phyloP scores from a whole-genome alignment of 1,284 basidiomycete species.

The Amylostereum areolatum region DNA sequence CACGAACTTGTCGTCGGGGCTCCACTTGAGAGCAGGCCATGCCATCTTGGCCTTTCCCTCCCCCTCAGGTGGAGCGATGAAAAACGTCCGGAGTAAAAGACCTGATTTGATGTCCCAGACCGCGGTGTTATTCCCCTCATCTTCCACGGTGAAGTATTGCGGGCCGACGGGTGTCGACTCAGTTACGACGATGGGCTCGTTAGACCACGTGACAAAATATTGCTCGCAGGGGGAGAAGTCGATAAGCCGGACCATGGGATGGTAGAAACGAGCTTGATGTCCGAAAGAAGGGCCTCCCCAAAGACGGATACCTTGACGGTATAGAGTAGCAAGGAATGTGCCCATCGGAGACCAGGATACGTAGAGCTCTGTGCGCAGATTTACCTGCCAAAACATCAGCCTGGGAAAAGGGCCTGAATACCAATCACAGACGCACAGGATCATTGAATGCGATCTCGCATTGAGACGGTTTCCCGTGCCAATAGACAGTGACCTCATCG shows the following conservation, averaged over 20 bases:
- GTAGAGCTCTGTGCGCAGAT: constrained; percentile 94
- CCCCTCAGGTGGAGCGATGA: constrained; percentile 53
- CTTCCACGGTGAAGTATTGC: constrained; percentile 86
- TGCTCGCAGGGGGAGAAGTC: constrained; percentile 98
- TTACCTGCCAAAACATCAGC: constrained; percentile 8
- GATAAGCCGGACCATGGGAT: constrained; percentile 92
- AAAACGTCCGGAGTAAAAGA: constrained; percentile 90
- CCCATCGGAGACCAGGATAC: constrained; percentile 97
- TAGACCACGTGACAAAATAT: constrained; percentile 97
- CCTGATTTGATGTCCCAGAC: constrained; percentile 98
- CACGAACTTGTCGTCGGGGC: constrained; percentile 93
- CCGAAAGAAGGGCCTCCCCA: constrained; percentile 94
- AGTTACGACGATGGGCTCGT: constrained; percentile 87
- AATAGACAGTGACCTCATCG: constrained; percentile 87
- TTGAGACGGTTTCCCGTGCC: constrained; percentile 90
- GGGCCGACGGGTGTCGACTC: constrained; percentile 79
- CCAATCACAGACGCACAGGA: constrained; percentile 41
- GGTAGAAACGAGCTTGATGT: constrained; percentile 85
- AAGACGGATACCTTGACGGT: constrained; percentile 91
- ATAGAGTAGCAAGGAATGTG: constrained; percentile 91
- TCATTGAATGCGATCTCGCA: constrained; percentile 77
- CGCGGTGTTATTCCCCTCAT: constrained; percentile 96
- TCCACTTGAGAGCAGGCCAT: constrained; percentile 99
- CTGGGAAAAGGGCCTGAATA: not conserved
- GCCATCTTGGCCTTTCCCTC: constrained; percentile 75